Evolutionary conservation across 1,139 yeast genomes (phyloP).

Genomic region (Yamadazyma sp.): DNA sequence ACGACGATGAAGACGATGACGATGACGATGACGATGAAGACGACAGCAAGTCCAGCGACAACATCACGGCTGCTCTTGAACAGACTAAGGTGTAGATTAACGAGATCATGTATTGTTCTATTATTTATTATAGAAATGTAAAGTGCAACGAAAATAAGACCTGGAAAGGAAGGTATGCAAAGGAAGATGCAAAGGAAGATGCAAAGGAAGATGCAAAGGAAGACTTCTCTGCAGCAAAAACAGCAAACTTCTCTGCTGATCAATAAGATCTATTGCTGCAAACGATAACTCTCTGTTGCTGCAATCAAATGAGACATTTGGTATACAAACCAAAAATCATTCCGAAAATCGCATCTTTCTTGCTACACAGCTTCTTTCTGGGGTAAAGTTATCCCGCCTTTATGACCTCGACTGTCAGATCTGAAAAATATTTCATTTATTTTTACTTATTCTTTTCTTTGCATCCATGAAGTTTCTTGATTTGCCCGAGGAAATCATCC

Average conservation of each 20-base stretch:
- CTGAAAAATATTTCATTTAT: not conserved
- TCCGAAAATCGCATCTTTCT: not conserved
- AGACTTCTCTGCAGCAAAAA: no score
- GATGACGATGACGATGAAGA: constrained; percentile 43
- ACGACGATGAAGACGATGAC: constrained; percentile 33
- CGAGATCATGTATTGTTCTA: constrained; percentile 1
- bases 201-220: no score
- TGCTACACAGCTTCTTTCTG: constrained; percentile 2
- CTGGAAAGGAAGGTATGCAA: no score
- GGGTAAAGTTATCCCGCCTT: constrained; percentile 6
- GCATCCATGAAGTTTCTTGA: constrained; percentile 4
- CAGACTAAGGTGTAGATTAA: not conserved
- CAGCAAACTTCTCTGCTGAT: no score
- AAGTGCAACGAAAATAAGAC: not conserved
- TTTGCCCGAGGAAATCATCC: constrained; percentile 16
- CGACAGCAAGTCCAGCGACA: constrained; percentile 47
- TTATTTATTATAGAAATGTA: no score
- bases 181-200: no score
- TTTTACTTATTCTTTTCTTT: constrained; percentile 1
- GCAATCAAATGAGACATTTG: not conserved
- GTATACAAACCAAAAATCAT: not conserved
- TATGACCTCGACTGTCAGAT: not conserved
- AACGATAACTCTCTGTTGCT: no score
- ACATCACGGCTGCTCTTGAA: constrained; percentile 7
- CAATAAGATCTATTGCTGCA: no score